Evolutionary conservation across 2,329 filamentous ascomycete genomes (phyloP).

Genomic region (Fonsecaea monophora): DNA sequence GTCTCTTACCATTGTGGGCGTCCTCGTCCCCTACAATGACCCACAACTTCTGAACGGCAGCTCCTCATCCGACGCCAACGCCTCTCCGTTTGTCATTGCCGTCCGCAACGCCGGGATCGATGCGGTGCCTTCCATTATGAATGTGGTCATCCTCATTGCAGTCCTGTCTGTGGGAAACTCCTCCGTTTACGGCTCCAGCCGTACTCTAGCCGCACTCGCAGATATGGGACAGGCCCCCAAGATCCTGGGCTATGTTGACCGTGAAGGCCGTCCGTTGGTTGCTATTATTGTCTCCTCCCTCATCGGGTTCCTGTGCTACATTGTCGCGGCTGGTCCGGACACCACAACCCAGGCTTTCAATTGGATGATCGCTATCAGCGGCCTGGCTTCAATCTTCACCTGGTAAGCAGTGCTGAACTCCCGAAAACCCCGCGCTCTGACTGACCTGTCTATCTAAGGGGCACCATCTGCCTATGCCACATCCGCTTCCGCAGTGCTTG

Average conservation of each 20-base stretch:
- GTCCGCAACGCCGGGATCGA: constrained; percentile 83
- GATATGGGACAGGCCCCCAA: constrained; percentile 84
- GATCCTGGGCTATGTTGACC: constrained; percentile 80
- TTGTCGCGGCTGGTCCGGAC: constrained; percentile 64
- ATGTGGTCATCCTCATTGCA: constrained; percentile 89
- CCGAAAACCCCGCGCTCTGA: background rate
- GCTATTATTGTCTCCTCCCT: constrained; percentile 72
- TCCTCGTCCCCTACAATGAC: constrained; percentile 79
- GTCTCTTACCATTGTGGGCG: constrained; percentile 77
- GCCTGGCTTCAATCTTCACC: constrained; percentile 75
- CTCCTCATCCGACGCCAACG: constrained; percentile 69
- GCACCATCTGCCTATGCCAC: constrained; percentile 69
- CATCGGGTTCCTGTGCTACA: constrained; percentile 77
- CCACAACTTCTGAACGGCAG: constrained; percentile 64
- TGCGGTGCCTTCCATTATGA: constrained; percentile 86
- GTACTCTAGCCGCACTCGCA: constrained; percentile 86
- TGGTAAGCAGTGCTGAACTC: constrained; percentile 65
- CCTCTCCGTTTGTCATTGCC: constrained; percentile 92
- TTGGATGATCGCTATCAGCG: constrained; percentile 80
- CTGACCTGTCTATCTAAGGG: constrained; percentile 49
- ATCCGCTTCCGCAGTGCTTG: constrained; percentile 71
- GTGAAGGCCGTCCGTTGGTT: constrained; percentile 77
- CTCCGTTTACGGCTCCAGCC: constrained; percentile 86
- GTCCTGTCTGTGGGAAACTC: constrained; percentile 92
- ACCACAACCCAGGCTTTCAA: constrained; percentile 64